Evolutionary conservation across 352 stramenopile species (phyloP).

Genomic region (Elongisporangium senticosum): DNA sequence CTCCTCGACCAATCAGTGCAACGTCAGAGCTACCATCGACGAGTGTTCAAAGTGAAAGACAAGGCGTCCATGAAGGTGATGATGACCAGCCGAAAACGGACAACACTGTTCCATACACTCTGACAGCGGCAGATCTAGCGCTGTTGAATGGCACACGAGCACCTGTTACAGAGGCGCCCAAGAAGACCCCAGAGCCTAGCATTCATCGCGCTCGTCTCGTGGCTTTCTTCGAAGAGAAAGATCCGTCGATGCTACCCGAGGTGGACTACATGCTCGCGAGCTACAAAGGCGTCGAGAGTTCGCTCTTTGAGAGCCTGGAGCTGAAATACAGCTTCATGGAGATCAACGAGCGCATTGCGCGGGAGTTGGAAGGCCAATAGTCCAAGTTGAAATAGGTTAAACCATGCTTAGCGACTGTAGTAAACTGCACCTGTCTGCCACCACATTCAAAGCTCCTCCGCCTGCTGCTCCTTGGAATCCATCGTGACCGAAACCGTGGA

Average conservation of each 20-base stretch:
- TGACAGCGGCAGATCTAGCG: constrained; percentile 64
- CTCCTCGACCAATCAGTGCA: background rate
- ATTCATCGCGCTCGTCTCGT: constrained; percentile 38
- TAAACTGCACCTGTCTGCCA: background rate
- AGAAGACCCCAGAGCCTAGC: background rate
- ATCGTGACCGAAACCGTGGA: background rate
- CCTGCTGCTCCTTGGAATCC: background rate
- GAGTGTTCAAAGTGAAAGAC: constrained; percentile 9
- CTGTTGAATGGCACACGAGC: constrained; percentile 54
- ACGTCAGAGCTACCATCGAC: background rate
- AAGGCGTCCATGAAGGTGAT: constrained; percentile 8
- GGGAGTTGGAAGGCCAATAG: constrained; percentile 12
- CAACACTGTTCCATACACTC: constrained; percentile 51
- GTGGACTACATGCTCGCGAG: constrained; percentile 76
- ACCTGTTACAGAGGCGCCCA: background rate
- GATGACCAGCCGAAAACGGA: constrained; percentile 3
- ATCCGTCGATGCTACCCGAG: constrained; percentile 53
- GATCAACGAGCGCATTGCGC: constrained; percentile 40
- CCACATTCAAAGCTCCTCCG: background rate
- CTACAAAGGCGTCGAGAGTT: constrained; percentile 68
- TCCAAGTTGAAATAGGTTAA: background rate
- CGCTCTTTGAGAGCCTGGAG: constrained; percentile 74
- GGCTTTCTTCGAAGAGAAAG: constrained; percentile 55
- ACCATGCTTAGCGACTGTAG: background rate
- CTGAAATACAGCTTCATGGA: constrained; percentile 83